Evolutionary conservation across 2,329 filamentous ascomycete genomes (phyloP).

Genomic region (Cercospora sp.): DNA sequence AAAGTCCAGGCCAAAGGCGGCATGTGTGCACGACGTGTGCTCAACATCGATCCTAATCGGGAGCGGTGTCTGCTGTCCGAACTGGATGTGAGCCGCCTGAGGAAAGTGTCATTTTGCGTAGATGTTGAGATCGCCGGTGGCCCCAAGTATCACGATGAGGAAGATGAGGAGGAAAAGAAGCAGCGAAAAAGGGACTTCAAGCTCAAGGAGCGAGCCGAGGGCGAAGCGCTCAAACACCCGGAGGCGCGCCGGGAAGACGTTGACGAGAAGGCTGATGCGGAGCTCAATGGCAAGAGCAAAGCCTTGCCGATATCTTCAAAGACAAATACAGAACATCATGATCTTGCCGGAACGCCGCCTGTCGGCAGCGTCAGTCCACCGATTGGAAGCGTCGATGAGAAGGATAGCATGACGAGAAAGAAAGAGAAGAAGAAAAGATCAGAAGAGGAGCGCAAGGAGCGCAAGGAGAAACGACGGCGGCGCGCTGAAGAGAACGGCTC

Average conservation of each 20-base stretch:
- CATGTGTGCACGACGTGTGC: slow-evolving; percentile 72
- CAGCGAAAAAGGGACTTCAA: slow-evolving; percentile 64
- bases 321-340: neutral
- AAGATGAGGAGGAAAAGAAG: slow-evolving; percentile 48
- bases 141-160: slow-evolving; percentile 69
- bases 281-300: slow-evolving; percentile 38
- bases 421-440: slow-evolving; percentile 96
- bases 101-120: slow-evolving; percentile 90
- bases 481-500: slow-evolving; percentile 85
- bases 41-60: slow-evolving; percentile 81
- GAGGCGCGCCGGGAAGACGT: slow-evolving; percentile 57
- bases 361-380: slow-evolving; percentile 25
- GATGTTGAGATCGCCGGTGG: slow-evolving; percentile 95
- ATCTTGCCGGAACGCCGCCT: slow-evolving; percentile 9
- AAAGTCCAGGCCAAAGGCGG: slow-evolving; percentile 62
- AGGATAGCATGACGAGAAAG: slow-evolving; percentile 58
- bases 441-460: slow-evolving; percentile 86
- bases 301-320: slow-evolving; percentile 21
- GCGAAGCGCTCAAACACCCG: slow-evolving; percentile 69
- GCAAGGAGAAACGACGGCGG: slow-evolving; percentile 83
- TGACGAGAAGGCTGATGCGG: slow-evolving; percentile 50
- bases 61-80: slow-evolving; percentile 78
- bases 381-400: slow-evolving; percentile 29
- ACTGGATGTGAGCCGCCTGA: slow-evolving; percentile 75
- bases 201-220: slow-evolving; percentile 68